phyloP scores from a whole-genome alignment of 148 eudicot genomes.

The Agrostemma githago region DNA sequence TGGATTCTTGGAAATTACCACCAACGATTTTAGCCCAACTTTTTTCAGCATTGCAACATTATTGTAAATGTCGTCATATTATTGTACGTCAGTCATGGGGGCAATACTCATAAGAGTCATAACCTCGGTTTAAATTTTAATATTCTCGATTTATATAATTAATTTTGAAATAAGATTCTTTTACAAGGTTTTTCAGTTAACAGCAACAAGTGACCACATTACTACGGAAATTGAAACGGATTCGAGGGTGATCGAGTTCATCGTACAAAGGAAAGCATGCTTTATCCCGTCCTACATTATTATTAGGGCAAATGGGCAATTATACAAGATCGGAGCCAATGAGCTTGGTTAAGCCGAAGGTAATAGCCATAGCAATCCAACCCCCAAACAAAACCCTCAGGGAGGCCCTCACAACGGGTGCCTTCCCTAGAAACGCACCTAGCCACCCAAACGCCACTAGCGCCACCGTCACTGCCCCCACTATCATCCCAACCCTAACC shows the following conservation, averaged over 20 bases:
- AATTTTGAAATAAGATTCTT: background rate
- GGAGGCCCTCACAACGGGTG: conserved; percentile 25
- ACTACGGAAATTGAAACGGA: too few relatives aligned
- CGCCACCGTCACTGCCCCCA: conserved; percentile 36
- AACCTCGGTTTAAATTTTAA: too few relatives aligned
- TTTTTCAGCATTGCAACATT: too few relatives aligned
- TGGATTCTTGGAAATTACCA: too few relatives aligned
- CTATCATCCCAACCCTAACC: conserved; percentile 35
- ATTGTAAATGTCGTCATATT: too few relatives aligned
- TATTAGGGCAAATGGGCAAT: background rate
- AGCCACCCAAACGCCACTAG: conserved; percentile 39
- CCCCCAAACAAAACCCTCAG: conserved; percentile 42
- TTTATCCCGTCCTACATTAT: too few relatives aligned
- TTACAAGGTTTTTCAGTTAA: background rate
- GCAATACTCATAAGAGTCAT: too few relatives aligned
- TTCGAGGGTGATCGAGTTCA: too few relatives aligned
- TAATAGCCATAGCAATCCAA: conserved; percentile 44
- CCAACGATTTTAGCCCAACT: too few relatives aligned
- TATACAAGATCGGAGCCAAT: conserved; percentile 21
- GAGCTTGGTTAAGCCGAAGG: conserved; percentile 25
- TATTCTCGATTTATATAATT: background rate
- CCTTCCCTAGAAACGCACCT: conserved; percentile 38
- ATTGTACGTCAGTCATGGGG: too few relatives aligned
- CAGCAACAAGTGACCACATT: too few relatives aligned
- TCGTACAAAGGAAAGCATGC: too few relatives aligned